phyloP scores from a whole-genome alignment of 257 asterid species.

The Solanum tacnaense region DNA sequence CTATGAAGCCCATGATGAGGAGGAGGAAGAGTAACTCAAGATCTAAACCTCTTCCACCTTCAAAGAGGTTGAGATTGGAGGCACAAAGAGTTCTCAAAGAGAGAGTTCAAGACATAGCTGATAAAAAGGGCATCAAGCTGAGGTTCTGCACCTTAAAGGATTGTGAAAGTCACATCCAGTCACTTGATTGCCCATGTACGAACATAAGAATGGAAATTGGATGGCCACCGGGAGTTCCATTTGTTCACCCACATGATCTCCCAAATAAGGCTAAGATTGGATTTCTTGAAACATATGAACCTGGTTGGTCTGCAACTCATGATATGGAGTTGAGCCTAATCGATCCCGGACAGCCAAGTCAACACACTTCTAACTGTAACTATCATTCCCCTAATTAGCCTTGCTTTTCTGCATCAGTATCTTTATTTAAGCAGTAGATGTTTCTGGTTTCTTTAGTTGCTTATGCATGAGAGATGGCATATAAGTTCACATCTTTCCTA shows the following conservation, averaged over 20 bases:
- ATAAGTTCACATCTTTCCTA: neutral
- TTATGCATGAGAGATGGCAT: neutral
- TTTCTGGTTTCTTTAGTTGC: neutral
- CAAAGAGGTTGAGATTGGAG: conserved; percentile 89
- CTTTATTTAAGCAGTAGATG: neutral
- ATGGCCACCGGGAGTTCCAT: conserved; percentile 96
- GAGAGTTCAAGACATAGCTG: conserved; percentile 96
- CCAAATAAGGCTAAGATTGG: conserved; percentile 98
- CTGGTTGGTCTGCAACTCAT: conserved; percentile 91
- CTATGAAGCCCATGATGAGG: conserved; percentile 50
- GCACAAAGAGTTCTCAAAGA: conserved; percentile 97
- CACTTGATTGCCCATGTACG: conserved; percentile 85
- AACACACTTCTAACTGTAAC: conserved; percentile 19
- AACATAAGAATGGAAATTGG: conserved; percentile 83
- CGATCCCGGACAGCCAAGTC: conserved; percentile 26
- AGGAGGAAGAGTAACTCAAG: conserved; percentile 54
- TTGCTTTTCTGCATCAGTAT: neutral
- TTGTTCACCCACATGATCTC: conserved; percentile 98
- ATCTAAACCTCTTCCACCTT: conserved; percentile 89
- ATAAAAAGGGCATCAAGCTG: conserved; percentile 88
- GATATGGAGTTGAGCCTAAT: conserved; percentile 56
- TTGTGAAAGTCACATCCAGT: conserved; percentile 81
- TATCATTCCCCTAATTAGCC: conserved; percentile 17
- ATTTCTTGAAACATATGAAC: conserved; percentile 93
- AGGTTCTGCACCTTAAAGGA: conserved; percentile 91